These are phyloP conservation scores for Candida peoriensis DNA, from an alignment of 805 yeast species.

Conservation along the genomic window DNA sequence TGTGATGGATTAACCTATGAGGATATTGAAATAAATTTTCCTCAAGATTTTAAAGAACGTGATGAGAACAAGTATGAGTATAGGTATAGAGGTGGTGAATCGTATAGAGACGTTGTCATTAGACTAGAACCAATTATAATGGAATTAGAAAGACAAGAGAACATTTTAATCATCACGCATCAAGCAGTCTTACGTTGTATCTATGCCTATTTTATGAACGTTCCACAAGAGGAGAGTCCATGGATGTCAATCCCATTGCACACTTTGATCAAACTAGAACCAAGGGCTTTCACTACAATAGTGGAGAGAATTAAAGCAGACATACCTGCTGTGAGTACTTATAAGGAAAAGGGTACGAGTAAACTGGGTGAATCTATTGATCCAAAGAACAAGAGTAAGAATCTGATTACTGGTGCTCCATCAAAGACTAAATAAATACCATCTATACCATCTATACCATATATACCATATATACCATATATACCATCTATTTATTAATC, in stretches of 20 bases:
- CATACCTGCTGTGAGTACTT: slow-evolving; percentile 96
- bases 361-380: slow-evolving; percentile 35
- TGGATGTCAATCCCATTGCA: slow-evolving; percentile 99
- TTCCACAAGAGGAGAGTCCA: slow-evolving; percentile 95
- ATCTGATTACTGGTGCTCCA: slow-evolving; percentile 25
- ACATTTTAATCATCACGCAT: slow-evolving; percentile 91
- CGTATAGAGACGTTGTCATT: slow-evolving; percentile 91
- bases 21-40: slow-evolving; percentile 77
- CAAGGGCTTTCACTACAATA: slow-evolving; percentile 86
- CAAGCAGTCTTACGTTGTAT: slow-evolving; percentile 96
- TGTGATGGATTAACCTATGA: slow-evolving; percentile 97
- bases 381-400: slow-evolving; percentile 18
- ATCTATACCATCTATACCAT: too few species aligned
- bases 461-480: too few species aligned
- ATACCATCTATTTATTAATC: too few species aligned
- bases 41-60: slow-evolving; percentile 93
- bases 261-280: slow-evolving; percentile 88
- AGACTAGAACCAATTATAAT: slow-evolving; percentile 95
- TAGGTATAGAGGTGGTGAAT: slow-evolving; percentile 95
- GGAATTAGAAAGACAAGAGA: slow-evolving; percentile 97
- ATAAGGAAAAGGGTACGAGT: slow-evolving; percentile 87
- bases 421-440: too few species aligned
- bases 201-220: slow-evolving; percentile 97
- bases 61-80: slow-evolving; percentile 95
- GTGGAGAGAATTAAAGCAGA: slow-evolving; percentile 91